Base-by-base conservation (phyloP, 1,284 basidiomycete genomes). In the Tranzscheliella williamsii region DNA sequence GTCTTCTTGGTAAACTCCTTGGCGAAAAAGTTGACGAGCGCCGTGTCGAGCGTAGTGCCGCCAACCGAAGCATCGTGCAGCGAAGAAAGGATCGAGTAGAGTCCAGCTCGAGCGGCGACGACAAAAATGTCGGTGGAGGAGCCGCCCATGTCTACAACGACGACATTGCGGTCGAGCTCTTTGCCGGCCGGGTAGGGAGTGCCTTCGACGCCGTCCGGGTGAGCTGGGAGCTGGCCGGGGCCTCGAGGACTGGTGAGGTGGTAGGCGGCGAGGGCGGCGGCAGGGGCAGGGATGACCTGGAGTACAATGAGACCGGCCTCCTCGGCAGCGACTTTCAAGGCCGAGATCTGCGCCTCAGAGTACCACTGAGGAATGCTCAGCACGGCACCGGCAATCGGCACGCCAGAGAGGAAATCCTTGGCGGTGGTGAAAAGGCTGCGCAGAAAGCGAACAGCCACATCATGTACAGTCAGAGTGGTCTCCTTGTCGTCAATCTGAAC, bases 1-100 rank as follows among this genome's bases (percentile, higher is more conserved):
- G 88, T 92, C 83, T 97, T 98, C 80, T 97, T 97, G 44, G 90
- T 90, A 79, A 98, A 98, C 73, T 98, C 94, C 78, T 93, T 89
- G 44, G 90, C 86, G 79, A 98, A 96, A 82, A 89, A 90, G 54
- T 88, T 86, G 81, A 96, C 85, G 33, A 97, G 83, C 67, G 87
- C 85, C 47, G 85, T 84, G 79, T 93, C 91, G 70, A 92, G 85
- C 45, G 84, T 81, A 60, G 85, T 83, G 0, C 85, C 86, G 54
- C 83, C 83, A 32, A 84, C 77, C 50, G 78, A 77, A 69, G 80
- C 65, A 60, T 84, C 81, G 60, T 80, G 72, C 24, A 79, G 80
- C 64, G 80, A 80, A 54, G 79, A 77, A 46, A 84, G 79, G 34
- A 80, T 79, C 38, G 82, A 79, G 78, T 83, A 84, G 57, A 83